These are phyloP conservation scores for Trypanosoma lewisi DNA, from an alignment of 208 protist genomes.

Conservation along the genomic window DNA sequence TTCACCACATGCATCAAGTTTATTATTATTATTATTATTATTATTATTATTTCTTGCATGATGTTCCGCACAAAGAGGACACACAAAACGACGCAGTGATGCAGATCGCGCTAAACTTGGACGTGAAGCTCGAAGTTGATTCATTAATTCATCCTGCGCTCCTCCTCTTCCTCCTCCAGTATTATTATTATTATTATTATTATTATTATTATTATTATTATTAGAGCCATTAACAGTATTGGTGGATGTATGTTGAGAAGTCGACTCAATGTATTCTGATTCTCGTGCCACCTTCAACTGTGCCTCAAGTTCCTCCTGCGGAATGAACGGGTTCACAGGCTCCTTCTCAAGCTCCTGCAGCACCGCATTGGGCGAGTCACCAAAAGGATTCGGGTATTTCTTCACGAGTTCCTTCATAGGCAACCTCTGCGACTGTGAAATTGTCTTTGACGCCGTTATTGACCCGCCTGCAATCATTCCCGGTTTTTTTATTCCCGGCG, in stretches of 20 bases:
- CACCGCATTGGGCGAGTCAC: constrained; percentile 57
- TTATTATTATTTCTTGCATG: not conserved
- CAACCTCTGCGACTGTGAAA: constrained; percentile 7
- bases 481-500: constrained; percentile 65
- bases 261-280: not conserved
- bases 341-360: constrained; percentile 65
- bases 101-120: constrained; percentile 24
- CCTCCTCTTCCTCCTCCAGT: not conserved
- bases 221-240: not conserved
- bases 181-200: not conserved
- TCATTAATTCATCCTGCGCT: constrained; percentile 12
- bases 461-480: constrained; percentile 5
- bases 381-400: constrained; percentile 83
- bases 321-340: constrained; percentile 77
- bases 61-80: constrained; percentile 21
- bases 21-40: no score
- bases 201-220: not conserved
- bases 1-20: not conserved
- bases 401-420: constrained; percentile 63
- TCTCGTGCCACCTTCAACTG: constrained; percentile 15
- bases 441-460: not conserved
- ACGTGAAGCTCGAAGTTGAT: constrained; percentile 19
- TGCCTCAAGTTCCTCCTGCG: constrained; percentile 37
- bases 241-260: no score
- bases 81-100: constrained; percentile 18